Conservation (phyloP, 2,329 filamentous ascomycete genomes). For the Ceratocystis variospora region DNA sequence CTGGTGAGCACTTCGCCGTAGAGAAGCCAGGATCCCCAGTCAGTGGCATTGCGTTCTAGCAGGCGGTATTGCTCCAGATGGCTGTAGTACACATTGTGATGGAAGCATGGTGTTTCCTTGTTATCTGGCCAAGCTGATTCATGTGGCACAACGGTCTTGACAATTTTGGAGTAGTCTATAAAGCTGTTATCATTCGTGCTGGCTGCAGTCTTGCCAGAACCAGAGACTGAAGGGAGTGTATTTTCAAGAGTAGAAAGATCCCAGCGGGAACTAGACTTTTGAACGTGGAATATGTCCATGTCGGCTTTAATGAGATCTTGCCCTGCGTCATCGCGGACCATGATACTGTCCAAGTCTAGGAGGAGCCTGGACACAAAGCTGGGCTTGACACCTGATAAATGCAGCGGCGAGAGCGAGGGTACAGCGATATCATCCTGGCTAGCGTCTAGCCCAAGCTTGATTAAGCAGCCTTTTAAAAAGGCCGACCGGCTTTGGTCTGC, state of each 20-base stretch:
- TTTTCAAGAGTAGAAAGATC: constrained; percentile 30
- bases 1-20: constrained; percentile 90
- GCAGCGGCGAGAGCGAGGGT: constrained; percentile 67
- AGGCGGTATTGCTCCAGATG: constrained; percentile 54
- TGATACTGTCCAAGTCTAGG: constrained; percentile 50
- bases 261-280: constrained; percentile 50
- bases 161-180: constrained; percentile 57
- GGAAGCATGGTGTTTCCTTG: constrained; percentile 72
- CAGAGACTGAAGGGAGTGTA: constrained; percentile 17
- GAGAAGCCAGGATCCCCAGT: constrained; percentile 65
- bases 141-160: constrained; percentile 64
- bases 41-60: constrained; percentile 37
- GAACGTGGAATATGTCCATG: constrained; percentile 68
- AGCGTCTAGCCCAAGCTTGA: constrained; percentile 69
- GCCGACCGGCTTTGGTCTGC: constrained; percentile 56
- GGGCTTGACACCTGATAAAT: constrained; percentile 56
- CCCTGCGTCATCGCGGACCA: constrained; percentile 45
- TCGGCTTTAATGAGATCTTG: constrained; percentile 65
- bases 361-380: constrained; percentile 55
- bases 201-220: neutral
- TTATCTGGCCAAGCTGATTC: constrained; percentile 51
- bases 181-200: constrained; percentile 39
- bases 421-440: constrained; percentile 54
- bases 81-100: constrained; percentile 65
- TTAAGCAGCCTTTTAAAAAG: constrained; percentile 68